Base-by-base conservation (phyloP, 345 rosid species). In the Noccaea caerulescens region DNA sequence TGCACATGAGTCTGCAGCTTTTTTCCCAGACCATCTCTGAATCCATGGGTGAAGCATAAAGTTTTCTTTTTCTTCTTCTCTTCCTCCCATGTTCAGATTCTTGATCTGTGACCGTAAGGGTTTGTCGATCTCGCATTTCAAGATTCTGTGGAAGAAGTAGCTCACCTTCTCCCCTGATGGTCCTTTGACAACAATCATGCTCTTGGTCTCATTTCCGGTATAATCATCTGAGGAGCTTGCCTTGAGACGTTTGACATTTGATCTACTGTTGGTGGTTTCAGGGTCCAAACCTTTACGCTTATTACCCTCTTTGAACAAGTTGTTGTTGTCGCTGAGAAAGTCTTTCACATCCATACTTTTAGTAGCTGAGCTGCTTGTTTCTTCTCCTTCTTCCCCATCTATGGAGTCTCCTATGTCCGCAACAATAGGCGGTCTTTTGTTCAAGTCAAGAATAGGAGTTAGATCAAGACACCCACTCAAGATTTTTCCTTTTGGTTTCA, bases 221-320 rank as follows among this genome's bases (percentile, higher is more conserved):
- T 81, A 27, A 60, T 55, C 79, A 60, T 55, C 79, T n/a, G 84
- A 63, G 66, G 72, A 11, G 69, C 71, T 72, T 46, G 67, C 44
- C 85, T 85, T 86, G 45, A 86, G 85, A 65, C 91, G 97, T 66
- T 88, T 93, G 81, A 84, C 75, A 84, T 88, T 36, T 18, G 53
- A 87, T 78, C 84, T 68, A 56, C 72, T 82, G 77, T 72, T 65
- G 47, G 86, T 82, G 47, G 86, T 82, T 37, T 82, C 83, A 18
- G 27, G 43, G 57, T 13, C 76, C 37, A 72, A 68, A 6, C 52
- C 74, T 47, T 50, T 41, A 23, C 80, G 69, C 77, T 81, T 86
- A 52, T 81, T 86, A 52, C 69, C 64, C 60, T 74, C 64, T 32
- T 65, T 72, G 7, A 76, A 52, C 63, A 86, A 4, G 5, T 12